These are phyloP conservation scores for Lizonia empirigonia DNA, from an alignment of 2,329 filamentous ascomycete species.

Conservation along the genomic window DNA sequence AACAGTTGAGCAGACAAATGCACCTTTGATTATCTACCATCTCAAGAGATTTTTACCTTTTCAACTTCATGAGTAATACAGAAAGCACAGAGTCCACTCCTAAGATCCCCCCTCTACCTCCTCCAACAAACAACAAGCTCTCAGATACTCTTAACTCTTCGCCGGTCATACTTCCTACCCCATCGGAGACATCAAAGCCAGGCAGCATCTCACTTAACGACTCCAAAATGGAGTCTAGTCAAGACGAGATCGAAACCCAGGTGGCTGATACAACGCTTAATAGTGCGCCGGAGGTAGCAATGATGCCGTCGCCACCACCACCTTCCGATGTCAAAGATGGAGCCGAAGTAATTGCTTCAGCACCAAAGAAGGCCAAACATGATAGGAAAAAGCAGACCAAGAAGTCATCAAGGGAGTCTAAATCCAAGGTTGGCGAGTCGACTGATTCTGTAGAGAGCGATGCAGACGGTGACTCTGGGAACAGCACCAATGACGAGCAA, in stretches of 20 bases:
- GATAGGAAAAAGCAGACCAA: slow-evolving; percentile 17
- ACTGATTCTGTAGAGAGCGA: slow-evolving; percentile 32
- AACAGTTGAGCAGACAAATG: neutral
- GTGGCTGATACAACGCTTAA: slow-evolving; percentile 7
- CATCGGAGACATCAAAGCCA: slow-evolving; percentile 29
- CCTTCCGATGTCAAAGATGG: slow-evolving; percentile 8
- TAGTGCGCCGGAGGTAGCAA: neutral
- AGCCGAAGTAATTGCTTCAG: neutral
- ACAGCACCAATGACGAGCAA: slow-evolving; percentile 30
- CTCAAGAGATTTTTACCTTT: too few relatives aligned
- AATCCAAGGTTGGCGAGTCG: slow-evolving; percentile 23
- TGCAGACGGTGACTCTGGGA: slow-evolving; percentile 26
- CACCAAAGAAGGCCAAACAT: neutral
- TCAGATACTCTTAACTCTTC: slow-evolving; percentile 33
- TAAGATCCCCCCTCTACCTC: slow-evolving; percentile 11
- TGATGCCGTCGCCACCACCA: neutral
- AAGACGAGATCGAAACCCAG: slow-evolving; percentile 18
- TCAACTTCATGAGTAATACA: slow-evolving; percentile 30
- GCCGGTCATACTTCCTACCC: slow-evolving; percentile 33
- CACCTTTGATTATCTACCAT: neutral
- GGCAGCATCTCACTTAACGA: slow-evolving; percentile 23
- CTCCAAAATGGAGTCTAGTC: slow-evolving; percentile 21
- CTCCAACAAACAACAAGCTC: slow-evolving; percentile 17
- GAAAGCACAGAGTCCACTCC: slow-evolving; percentile 16
- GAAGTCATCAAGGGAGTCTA: slow-evolving; percentile 26